Evolutionary conservation across 2,329 filamentous ascomycete genomes (phyloP).

Genomic region (Bretziella fagacearum): DNA sequence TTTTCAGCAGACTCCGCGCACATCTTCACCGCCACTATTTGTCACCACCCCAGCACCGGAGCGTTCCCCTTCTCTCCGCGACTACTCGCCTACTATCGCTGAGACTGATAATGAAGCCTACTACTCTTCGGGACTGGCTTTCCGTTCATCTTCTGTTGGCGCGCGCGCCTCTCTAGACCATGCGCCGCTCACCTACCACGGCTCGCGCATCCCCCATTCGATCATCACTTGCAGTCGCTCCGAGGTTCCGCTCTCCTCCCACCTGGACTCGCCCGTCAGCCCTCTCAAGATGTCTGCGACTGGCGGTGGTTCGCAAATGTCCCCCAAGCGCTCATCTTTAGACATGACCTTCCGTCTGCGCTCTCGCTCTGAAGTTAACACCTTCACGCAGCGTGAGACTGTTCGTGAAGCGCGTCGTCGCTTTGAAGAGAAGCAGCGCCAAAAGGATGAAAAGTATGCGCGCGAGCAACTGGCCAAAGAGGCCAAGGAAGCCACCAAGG

Average conservation of each 20-base stretch:
- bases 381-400: conserved; percentile 36
- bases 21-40: conserved; percentile 35
- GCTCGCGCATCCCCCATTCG: conserved; percentile 25
- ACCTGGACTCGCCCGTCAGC: conserved; percentile 17
- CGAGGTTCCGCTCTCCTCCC: conserved; percentile 25
- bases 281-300: conserved; percentile 24
- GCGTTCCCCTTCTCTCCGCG: conserved; percentile 24
- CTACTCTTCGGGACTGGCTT: conserved; percentile 4
- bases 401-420: conserved; percentile 44
- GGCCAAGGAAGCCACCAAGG: conserved; percentile 41
- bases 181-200: conserved; percentile 17
- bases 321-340: conserved; percentile 40
- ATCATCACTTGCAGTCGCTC: conserved; percentile 28
- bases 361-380: conserved; percentile 42
- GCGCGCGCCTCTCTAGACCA: conserved; percentile 10
- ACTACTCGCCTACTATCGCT: conserved; percentile 39
- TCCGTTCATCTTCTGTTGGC: conserved; percentile 8
- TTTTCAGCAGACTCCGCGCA: conserved; percentile 46
- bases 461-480: conserved; percentile 40
- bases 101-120: conserved; percentile 31
- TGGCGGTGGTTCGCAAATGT: conserved; percentile 25
- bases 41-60: conserved; percentile 3
- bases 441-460: conserved; percentile 45
- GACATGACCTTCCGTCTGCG: conserved; percentile 43
- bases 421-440: conserved; percentile 43